phyloP scores from a whole-genome alignment of 148 eudicot genomes.

The Salicornia ramosissima region DNA sequence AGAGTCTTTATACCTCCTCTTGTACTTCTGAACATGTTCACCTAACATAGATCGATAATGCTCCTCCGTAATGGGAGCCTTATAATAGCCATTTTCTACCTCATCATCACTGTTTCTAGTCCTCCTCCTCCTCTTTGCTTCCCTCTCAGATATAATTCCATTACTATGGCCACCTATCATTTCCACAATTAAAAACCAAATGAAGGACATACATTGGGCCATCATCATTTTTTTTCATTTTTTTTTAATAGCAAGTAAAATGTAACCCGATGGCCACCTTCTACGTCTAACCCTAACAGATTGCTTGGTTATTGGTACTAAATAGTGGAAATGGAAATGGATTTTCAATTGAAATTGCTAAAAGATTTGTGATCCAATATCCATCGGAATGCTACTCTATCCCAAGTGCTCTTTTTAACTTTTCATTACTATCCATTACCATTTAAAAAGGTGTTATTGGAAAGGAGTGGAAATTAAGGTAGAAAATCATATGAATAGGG shows the following conservation, averaged over 20 bases:
- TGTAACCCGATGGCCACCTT: not conserved
- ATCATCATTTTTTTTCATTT: not conserved
- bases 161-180: constrained; percentile 46
- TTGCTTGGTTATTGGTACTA: too few relatives aligned
- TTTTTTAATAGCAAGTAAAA: not conserved
- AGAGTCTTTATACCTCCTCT: constrained; percentile 63
- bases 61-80: constrained; percentile 64
- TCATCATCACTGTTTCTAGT: constrained; percentile 62
- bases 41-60: constrained; percentile 80
- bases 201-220: not conserved
- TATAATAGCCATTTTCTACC: constrained; percentile 49
- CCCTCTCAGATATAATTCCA: constrained; percentile 57
- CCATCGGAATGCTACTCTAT: too few relatives aligned
- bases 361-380: too few relatives aligned
- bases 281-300: too few relatives aligned
- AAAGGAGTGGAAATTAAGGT: too few relatives aligned
- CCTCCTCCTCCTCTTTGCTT: constrained; percentile 56
- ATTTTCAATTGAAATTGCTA: too few relatives aligned
- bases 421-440: too few relatives aligned
- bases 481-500: too few relatives aligned
- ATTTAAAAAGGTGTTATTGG: too few relatives aligned
- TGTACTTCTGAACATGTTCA: constrained; percentile 82
- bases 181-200: constrained; percentile 41
- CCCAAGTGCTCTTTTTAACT: too few relatives aligned
- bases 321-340: too few relatives aligned